These are phyloP conservation scores for Cyclotella atomus DNA, from an alignment of 108 stramenopile genomes.

Conservation along the genomic window DNA sequence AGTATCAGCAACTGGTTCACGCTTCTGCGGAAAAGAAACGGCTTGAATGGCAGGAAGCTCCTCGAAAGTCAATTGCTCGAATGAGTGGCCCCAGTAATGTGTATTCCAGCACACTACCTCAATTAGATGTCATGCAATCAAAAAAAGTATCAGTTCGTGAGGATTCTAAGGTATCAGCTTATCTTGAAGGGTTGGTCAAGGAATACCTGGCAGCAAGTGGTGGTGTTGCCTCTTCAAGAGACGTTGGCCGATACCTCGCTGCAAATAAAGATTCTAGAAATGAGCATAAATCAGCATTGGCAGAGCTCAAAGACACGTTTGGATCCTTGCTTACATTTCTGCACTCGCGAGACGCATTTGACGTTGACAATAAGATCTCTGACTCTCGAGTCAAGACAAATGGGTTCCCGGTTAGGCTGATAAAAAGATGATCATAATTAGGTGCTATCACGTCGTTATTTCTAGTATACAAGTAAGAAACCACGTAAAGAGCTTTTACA, in stretches of 20 bases:
- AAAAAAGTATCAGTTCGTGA: background rate
- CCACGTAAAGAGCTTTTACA: too few relatives aligned
- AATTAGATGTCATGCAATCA: slow-evolving; percentile 23
- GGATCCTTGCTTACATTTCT: slow-evolving; percentile 45
- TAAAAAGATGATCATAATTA: background rate
- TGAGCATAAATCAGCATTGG: slow-evolving; percentile 44
- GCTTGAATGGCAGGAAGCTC: background rate
- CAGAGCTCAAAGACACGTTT: slow-evolving; percentile 51
- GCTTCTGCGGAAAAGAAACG: background rate
- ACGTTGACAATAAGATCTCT: slow-evolving; percentile 22
- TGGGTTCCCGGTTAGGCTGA: slow-evolving; percentile 26
- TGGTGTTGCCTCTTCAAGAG: slow-evolving; percentile 71
- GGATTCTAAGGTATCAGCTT: slow-evolving; percentile 33
- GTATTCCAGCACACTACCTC: slow-evolving; percentile 39
- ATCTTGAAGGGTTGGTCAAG: slow-evolving; percentile 58
- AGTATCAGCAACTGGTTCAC: slow-evolving; percentile 12
- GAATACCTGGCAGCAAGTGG: slow-evolving; percentile 76
- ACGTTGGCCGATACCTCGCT: slow-evolving; percentile 75
- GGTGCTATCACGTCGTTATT: background rate
- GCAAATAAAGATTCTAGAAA: slow-evolving; percentile 46
- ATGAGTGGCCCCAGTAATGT: slow-evolving; percentile 14
- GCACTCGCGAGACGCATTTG: slow-evolving; percentile 18
- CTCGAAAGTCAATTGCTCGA: background rate
- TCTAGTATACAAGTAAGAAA: too few relatives aligned
- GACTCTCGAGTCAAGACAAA: slow-evolving; percentile 18